Evolutionary conservation across 306 rosid genomes (phyloP).

Genomic region (Vigna trinervia): DNA sequence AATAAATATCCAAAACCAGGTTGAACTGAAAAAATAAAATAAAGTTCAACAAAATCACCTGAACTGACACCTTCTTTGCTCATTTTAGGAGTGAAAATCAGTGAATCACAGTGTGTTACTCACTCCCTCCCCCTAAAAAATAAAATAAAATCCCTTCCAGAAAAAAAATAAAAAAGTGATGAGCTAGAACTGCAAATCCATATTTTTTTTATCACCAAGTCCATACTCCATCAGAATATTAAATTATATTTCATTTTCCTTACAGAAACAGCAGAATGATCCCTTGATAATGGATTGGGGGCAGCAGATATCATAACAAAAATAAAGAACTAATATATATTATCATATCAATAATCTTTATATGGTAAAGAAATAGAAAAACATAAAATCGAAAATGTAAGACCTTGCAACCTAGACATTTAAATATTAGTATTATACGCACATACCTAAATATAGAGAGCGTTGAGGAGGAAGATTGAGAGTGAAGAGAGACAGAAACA

Average conservation of each 20-base stretch:
- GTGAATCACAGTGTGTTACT: neutral
- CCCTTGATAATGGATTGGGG: neutral
- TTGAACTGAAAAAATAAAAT: neutral
- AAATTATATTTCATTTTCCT: conserved; percentile 1
- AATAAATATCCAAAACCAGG: neutral
- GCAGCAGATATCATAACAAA: neutral
- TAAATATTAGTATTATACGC: neutral
- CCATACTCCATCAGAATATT: neutral
- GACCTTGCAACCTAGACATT: neutral
- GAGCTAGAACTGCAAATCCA: neutral
- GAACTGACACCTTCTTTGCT: neutral
- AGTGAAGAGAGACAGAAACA: conserved; percentile 22
- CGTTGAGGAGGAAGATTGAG: neutral
- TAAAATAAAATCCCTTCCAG: neutral
- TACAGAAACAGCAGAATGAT: neutral
- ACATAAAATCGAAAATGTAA: conserved; percentile 6
- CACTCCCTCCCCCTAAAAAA: neutral
- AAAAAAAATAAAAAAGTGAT: neutral
- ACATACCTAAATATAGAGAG: conserved; percentile 18
- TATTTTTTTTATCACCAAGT: neutral
- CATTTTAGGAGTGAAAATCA: conserved; percentile 15
- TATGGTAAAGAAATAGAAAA: neutral
- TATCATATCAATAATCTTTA: neutral
- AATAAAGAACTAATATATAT: neutral
- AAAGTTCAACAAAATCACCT: neutral